Base-by-base conservation (phyloP, 2,329 filamentous ascomycete genomes). In the Xylaria sp. region DNA sequence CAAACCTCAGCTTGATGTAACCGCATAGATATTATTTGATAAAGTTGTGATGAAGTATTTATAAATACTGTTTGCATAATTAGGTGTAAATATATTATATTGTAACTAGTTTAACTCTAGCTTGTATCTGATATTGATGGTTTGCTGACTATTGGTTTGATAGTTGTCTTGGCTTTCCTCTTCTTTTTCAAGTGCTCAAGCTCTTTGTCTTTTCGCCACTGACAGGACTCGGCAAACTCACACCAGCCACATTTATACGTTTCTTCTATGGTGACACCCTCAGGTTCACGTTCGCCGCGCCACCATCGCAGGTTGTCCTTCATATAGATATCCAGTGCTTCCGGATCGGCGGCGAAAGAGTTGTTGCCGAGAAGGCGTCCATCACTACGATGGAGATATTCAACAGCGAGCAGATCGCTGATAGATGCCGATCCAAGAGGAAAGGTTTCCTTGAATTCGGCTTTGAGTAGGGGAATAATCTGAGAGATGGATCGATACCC, bases 191-290 rank as follows among this genome's bases (percentile, higher is more conserved):
- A 50, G 29, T 75, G 72, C 76, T 92, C 88, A 69, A 88, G 85
- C 63, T 94, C 88, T 79, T 92, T 91, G 12, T 84, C 84, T 73
- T 86, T 84, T 44, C 94, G 85, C 95, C 95, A 98, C 13, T 87
- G 85, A 78, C 95, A 98, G 1, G 83, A 85, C 2, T 93, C 90
- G 0, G 86, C 88, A 79, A 98, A 98, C 72, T 97, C 93, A 76
- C 95, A 98, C 27, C 86, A 88, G 23, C 89, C 83, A 78, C 95
- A 98, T 79, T 98, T 98, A 81, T 91, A 97, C 0, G 93, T 92
- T 74, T 98, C 94, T 75, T 94, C 91, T 6, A 97, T 86, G 6
- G 88, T 85, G 2, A 98, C 94, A 0, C 95, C 95, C 8, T 85
- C 84, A 0, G 94, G 89, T 59, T 86, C 81, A 18, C 94, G 84